Evolutionary conservation across 495 filamentous ascomycete genomes (phyloP), one percentile per base, ranked within the genome.

Genomic region (Aspergillus ostianus): DNA sequence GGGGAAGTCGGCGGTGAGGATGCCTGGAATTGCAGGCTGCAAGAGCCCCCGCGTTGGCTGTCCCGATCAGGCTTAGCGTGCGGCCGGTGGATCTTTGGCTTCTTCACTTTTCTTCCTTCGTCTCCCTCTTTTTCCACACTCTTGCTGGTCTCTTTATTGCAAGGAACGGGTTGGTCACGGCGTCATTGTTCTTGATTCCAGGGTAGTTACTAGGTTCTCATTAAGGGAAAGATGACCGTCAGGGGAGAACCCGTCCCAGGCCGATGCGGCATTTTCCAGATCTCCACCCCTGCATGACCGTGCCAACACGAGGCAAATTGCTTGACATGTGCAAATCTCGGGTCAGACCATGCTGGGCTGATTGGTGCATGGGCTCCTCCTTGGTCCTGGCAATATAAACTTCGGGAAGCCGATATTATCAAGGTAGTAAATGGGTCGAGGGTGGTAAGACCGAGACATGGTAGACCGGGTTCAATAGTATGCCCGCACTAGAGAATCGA

Each of bases 1-100:
- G 62, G 65, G 61, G 62, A 67, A 63, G 44, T n/a, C 27, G 23
- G 23, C 19, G 50, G 23, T 23, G 50, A 27, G 50, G 27, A 29
- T 49, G 47, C 47, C 47, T 49, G 47, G n/a, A 49, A 21, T 9
- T 49, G 47, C 47, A 49, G 47, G 47, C 47, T 2, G 47, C 47
- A 10, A 49, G 47, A 21, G 30, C 30, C 47, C 18, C 47, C 47
- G 23, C 47, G 18, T 49, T 26, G 47, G 47, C 23, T 20, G n/a
- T 12, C 23, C 23, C 9, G 47, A 41, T 41, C 10, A 2, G 36
- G 36, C 36, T 17, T 41, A 41, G 36, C 36, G 36, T 32, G 29
- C 13, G 9, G 2, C 8, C 13, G 13, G 36, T 41, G 36, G 36
- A 41, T 13, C 36, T 13, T 41, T 17, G 36, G 12, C 36, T 15